phyloP scores from a whole-genome alignment of 352 stramenopile genomes.

The Phytophthora ramorum region DNA sequence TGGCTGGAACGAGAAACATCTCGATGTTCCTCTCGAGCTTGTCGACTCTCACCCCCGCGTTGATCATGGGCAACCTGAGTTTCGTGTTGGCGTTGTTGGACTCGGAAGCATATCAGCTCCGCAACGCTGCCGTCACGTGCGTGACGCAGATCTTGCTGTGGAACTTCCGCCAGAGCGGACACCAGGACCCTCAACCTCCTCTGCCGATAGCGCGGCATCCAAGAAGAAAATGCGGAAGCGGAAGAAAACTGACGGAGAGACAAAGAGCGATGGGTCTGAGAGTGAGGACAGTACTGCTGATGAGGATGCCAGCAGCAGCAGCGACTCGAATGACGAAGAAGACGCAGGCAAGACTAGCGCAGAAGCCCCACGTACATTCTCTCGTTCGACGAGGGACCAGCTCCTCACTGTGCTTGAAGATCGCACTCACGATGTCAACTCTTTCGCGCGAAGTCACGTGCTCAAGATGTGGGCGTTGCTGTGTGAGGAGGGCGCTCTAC shows the following conservation, averaged over 20 bases:
- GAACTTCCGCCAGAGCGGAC: constrained; percentile 70
- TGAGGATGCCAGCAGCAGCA: constrained; percentile 30
- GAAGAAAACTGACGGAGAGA: constrained; percentile 27
- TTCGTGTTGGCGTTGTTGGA: constrained; percentile 81
- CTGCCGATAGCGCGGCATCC: constrained; percentile 16
- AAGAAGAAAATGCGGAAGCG: constrained; percentile 25
- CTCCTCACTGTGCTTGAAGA: constrained; percentile 92
- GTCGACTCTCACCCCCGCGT: constrained; percentile 63
- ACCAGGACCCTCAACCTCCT: constrained; percentile 22
- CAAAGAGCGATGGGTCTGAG: constrained; percentile 32
- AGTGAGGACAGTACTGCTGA: constrained; percentile 36
- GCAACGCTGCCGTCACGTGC: constrained; percentile 79
- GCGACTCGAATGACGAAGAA: constrained; percentile 34
- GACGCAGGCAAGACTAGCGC: constrained; percentile 21
- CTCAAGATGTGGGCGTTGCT: constrained; percentile 93
- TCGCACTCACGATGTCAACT: constrained; percentile 93
- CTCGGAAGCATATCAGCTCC: constrained; percentile 78
- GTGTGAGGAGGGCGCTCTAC: constrained; percentile 85
- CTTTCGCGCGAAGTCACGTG: constrained; percentile 91
- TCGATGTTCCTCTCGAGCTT: constrained; percentile 73
- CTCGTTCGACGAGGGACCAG: constrained; percentile 67
- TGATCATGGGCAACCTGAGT: constrained; percentile 80
- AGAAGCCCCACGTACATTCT: constrained; percentile 51
- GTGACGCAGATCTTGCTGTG: constrained; percentile 79
- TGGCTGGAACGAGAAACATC: constrained; percentile 77